Evolutionary conservation across 116 monocot species (phyloP), one percentile per base, ranked within the genome.

Genomic region (Phalaenopsis hybrid): DNA sequence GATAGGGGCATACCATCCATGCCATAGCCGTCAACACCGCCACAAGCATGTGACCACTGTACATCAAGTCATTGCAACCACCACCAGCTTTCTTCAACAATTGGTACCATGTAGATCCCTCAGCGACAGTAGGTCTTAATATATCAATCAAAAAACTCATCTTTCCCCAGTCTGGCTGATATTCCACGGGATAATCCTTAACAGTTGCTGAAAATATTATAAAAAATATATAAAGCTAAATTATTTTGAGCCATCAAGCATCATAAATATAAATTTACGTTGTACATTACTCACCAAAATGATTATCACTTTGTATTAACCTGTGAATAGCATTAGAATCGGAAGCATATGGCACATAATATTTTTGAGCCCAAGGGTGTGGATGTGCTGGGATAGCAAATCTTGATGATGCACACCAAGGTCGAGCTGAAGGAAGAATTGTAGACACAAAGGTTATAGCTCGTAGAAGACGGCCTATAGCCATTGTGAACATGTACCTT

Each of bases 11-110:
- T 91, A 94, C 96, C 86, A 89, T 93, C 98, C 98, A 98, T 80
- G 98, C 98, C 98, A 98, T 95, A 33, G 98, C 98, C 75, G 98
- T 94, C 59, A 98, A 81, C 7, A 93, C 98, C 21, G 98, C 90
- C 80, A 98, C 95, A 79, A 98, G 83, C 98, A 98, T 98, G 61
- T 98, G 95, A 15, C 98, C 98, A 81, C 98, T 98, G 52, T 98
- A 98, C 51, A 95, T 84, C 67, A 98, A 84, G 79, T 98, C 98
- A 83, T 98, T 98, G 84, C 98, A 98, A 10, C 98, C 98, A 31
- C 98, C 98, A 59, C 95, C 82, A 41, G 95, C 98, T 87, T 83
- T 91, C 82, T 91, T 95, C 79, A 98, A 70, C 77, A 98, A 85
- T 43, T 89, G 88, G 75, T 91, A 93, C 98, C 98, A 98, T 50